Evolutionary conservation across 2,329 filamentous ascomycete species (phyloP).

Genomic region (Cryphonectria nitschkei): DNA sequence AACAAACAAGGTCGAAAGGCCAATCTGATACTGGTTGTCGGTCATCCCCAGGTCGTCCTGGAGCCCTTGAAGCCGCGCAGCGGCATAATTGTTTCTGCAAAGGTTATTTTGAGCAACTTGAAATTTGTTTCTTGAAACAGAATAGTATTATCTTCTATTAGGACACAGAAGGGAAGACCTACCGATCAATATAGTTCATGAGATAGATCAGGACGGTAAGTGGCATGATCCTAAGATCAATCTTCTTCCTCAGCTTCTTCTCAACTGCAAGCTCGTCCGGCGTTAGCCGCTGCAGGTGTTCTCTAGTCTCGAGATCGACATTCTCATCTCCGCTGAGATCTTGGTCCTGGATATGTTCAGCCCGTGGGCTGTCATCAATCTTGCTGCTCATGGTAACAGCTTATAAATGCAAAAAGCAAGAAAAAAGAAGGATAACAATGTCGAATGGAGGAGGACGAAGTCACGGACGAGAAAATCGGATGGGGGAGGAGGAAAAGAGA

Average conservation of each 20-base stretch:
- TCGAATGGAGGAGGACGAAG: neutral
- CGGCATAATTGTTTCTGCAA: slow-evolving; percentile 37
- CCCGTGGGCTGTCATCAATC: slow-evolving; percentile 16
- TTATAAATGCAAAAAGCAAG: neutral
- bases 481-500: neutral
- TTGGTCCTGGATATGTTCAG: slow-evolving; percentile 25
- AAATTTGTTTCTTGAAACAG: neutral
- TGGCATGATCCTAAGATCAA: slow-evolving; percentile 67
- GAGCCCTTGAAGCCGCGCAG: slow-evolving; percentile 55
- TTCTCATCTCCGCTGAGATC: slow-evolving; percentile 20
- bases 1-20: slow-evolving; percentile 34
- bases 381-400: slow-evolving; percentile 19
- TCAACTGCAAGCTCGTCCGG: slow-evolving; percentile 48
- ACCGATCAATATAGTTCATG: slow-evolving; percentile 65
- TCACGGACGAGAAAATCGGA: neutral
- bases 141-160: slow-evolving; percentile 21
- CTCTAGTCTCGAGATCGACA: slow-evolving; percentile 4
- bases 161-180: neutral
- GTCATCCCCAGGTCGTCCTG: slow-evolving; percentile 41
- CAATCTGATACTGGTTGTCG: slow-evolving; percentile 42
- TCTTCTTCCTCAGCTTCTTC: slow-evolving; percentile 61
- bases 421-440: neutral
- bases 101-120: neutral
- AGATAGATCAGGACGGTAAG: slow-evolving; percentile 73
- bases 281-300: slow-evolving; percentile 22